These are phyloP conservation scores for Centaurea solstitialis DNA, from an alignment of 129 eudicot species.

Conservation along the genomic window DNA sequence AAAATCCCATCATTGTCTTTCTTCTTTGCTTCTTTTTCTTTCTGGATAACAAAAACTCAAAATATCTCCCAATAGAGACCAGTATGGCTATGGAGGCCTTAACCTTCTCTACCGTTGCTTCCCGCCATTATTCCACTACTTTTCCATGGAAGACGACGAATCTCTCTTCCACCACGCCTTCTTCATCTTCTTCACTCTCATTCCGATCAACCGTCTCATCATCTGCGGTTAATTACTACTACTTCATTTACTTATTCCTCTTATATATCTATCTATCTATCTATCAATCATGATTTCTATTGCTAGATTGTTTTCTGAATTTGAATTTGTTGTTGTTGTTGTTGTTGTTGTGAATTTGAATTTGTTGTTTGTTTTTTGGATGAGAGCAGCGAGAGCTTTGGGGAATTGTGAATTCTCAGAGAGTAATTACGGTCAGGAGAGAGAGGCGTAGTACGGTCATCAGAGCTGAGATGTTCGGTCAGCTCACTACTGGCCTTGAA, in stretches of 20 bases:
- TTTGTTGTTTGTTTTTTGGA: constrained; percentile 8
- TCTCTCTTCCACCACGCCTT: constrained; percentile 16
- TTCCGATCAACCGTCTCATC: constrained; percentile 53
- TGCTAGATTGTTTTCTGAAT: too few relatives aligned
- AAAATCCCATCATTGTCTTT: too few relatives aligned
- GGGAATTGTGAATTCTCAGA: constrained; percentile 52
- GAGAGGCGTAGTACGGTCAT: constrained; percentile 44
- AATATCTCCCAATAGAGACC: too few relatives aligned
- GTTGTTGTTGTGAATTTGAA: too few relatives aligned
- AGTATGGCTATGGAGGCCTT: constrained; percentile 46
- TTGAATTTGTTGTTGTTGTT: neutral
- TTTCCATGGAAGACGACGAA: constrained; percentile 23
- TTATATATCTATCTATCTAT: too few relatives aligned
- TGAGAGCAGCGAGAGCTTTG: constrained; percentile 59
- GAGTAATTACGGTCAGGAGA: constrained; percentile 21
- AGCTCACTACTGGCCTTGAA: constrained; percentile 86
- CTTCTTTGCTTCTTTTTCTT: neutral
- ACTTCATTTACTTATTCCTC: neutral
- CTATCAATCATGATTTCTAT: neutral
- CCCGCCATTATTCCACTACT: constrained; percentile 64
- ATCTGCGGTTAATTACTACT: constrained; percentile 31
- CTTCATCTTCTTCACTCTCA: constrained; percentile 50
- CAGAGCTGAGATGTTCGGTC: constrained; percentile 97
- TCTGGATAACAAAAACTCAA: constrained; percentile 15
- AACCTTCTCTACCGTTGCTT: constrained; percentile 46